A percentile compares a stretch with the other conserved stretches of the same genome.
These are phyloP conservation scores for Torulaspora globosa DNA, from an alignment of 1,139 yeast species.

Conservation along the genomic window DNA sequence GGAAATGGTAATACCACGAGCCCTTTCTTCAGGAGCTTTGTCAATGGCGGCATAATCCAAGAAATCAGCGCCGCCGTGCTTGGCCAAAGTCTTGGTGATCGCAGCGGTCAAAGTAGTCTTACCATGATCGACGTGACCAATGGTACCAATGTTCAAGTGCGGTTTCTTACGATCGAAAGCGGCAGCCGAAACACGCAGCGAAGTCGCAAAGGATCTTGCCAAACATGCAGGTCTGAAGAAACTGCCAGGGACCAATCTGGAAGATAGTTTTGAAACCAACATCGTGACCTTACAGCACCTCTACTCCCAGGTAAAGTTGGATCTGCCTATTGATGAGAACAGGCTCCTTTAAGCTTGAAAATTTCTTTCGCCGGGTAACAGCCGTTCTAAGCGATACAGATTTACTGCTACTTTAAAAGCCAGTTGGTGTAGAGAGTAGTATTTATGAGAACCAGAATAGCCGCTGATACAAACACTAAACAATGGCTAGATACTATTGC, in stretches of 20 bases:
- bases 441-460: conserved; percentile 30
- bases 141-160: conserved; percentile 93
- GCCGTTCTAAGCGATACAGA: conserved; percentile 1
- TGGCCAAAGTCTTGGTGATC: conserved; percentile 88
- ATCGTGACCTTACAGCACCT: conserved; percentile 3
- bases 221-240: conserved; percentile 12
- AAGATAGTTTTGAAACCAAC: conserved; percentile 14
- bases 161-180: conserved; percentile 90
- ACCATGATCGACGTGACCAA: conserved; percentile 97
- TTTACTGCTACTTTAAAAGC: too few relatives aligned
- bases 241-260: conserved; percentile 14
- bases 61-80: conserved; percentile 87
- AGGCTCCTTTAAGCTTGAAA: conserved; percentile 2
- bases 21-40: conserved; percentile 99
- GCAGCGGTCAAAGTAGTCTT: conserved; percentile 98
- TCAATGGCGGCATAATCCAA: conserved; percentile 91
- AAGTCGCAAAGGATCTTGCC: conserved; percentile 12
- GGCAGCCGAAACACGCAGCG: conserved; percentile 44
- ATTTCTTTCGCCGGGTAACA: conserved; percentile 2
- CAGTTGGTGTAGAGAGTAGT: too few relatives aligned
- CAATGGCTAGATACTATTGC: conserved; percentile 53
- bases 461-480: conserved; percentile 9
- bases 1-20: conserved; percentile 98
- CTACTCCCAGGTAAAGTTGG: neutral
- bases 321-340: neutral